phyloP scores from a whole-genome alignment of 2,329 filamentous ascomycete species.

The Ophiosphaerella narmari region DNA sequence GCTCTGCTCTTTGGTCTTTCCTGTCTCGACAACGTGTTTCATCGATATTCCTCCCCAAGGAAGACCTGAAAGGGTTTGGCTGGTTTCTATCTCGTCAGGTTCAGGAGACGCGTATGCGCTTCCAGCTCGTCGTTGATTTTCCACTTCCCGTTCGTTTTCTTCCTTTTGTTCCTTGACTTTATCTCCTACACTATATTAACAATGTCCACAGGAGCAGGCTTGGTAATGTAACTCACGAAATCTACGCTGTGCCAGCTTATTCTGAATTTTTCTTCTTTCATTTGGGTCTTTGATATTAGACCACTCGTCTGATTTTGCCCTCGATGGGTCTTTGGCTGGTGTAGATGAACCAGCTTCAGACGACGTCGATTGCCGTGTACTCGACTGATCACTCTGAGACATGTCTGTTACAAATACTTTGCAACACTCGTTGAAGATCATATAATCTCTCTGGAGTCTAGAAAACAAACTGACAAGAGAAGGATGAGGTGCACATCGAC shows the following conservation, averaged over 20 bases:
- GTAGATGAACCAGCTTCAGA: slow-evolving; percentile 1
- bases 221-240: slow-evolving; percentile 63
- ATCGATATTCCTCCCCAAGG: slow-evolving; percentile 75
- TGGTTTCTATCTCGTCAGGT: slow-evolving; percentile 58
- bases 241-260: slow-evolving; percentile 75
- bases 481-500: too few species aligned
- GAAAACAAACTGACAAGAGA: too few species aligned
- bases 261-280: slow-evolving; percentile 75
- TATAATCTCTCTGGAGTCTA: background rate
- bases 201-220: background rate
- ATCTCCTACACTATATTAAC: slow-evolving; percentile 59
- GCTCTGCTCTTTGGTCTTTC: slow-evolving; percentile 51
- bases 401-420: slow-evolving; percentile 12
- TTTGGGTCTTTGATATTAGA: slow-evolving; percentile 70
- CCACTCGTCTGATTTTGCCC: slow-evolving; percentile 64
- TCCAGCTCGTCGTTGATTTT: slow-evolving; percentile 67
- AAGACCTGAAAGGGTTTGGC: slow-evolving; percentile 65
- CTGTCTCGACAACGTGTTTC: slow-evolving; percentile 54
- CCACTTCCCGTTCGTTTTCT: slow-evolving; percentile 64
- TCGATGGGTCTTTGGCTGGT: slow-evolving; percentile 20
- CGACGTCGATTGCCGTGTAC: slow-evolving; percentile 19
- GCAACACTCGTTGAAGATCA: background rate
- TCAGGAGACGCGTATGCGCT: slow-evolving; percentile 67
- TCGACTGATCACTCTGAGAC: slow-evolving; percentile 25
- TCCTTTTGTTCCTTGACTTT: slow-evolving; percentile 72